phyloP scores from a whole-genome alignment of 768 basidiomycete genomes.

The Exsudoporus frostii region DNA sequence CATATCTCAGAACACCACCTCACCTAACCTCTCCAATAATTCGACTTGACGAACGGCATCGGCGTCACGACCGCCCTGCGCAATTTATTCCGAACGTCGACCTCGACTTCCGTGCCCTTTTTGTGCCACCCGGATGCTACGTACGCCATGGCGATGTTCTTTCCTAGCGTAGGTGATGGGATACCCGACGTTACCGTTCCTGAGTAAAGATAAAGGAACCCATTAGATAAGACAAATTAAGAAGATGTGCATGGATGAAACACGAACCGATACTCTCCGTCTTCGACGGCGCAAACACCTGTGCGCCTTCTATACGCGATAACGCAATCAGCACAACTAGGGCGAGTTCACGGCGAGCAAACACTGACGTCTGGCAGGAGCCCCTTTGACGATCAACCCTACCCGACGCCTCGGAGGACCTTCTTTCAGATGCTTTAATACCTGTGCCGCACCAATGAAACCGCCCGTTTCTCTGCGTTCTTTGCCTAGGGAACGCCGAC shows the following conservation, averaged over 20 bases:
- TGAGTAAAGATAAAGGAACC: slow-evolving; percentile 21
- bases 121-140: slow-evolving; percentile 80
- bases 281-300: slow-evolving; percentile 57
- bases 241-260: slow-evolving; percentile 2
- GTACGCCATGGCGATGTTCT: slow-evolving; percentile 98
- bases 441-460: slow-evolving; percentile 78
- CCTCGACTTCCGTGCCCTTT: slow-evolving; percentile 80
- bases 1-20: not conserved
- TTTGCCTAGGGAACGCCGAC: slow-evolving; percentile 61
- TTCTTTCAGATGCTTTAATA: slow-evolving; percentile 74
- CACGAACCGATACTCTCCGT: slow-evolving; percentile 59
- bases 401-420: slow-evolving; percentile 77
- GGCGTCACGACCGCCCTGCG: slow-evolving; percentile 69
- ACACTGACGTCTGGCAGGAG: slow-evolving; percentile 77
- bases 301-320: slow-evolving; percentile 62
- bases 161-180: slow-evolving; percentile 83
- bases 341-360: not conserved
- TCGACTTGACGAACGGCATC: slow-evolving; percentile 87
- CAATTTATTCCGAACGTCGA: slow-evolving; percentile 81
- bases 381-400: slow-evolving; percentile 77
- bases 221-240: not conserved
- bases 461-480: slow-evolving; percentile 65
- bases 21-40: slow-evolving; percentile 68
- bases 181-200: slow-evolving; percentile 91
- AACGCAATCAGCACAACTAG: not conserved